Base-by-base conservation (phyloP, 2,329 filamentous ascomycete genomes). In the Arthroderma uncinatum region DNA sequence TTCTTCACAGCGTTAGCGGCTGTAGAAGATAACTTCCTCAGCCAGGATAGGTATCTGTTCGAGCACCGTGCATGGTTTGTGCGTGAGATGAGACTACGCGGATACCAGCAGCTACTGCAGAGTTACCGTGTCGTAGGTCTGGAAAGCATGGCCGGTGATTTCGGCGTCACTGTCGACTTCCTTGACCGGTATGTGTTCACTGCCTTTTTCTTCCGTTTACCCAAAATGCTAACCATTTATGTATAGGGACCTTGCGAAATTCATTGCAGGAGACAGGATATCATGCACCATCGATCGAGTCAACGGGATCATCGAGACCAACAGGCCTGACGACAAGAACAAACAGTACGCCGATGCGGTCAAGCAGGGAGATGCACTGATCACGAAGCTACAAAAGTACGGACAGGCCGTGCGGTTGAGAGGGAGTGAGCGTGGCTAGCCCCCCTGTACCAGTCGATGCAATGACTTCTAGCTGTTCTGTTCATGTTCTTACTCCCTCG, bases 331-430 rank as follows among this genome's bases (percentile, higher is more conserved):
- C 71, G 91, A 95, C 77, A 98, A 98, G 84, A 97, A 97, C 80
- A 96, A 95, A 81, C 93, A 98, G 77, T 98, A 98, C 75, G 87
- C 91, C 66, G 93, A 98, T 66, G 90, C 97, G 37, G 90, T 98
- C 60, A 93, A 93, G 77, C 93, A 97, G 71, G 93, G 93, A 33
- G 93, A 98, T 73, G 88, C 95, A 74, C 80, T 98, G 62, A 97
- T 98, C 71, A 98, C 93, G 58, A 98, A 98, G 80, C 79, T 98
- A 65, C 93, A 98, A 77, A 98, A 98, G 80, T 98, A 98, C 73
- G 93, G 93, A 47, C 93, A 98, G 75, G 87, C 93, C 1, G 93
- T 98, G 62, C 83, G 93, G 68, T 79, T 98, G 74, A 83, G 93
- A 67, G 93, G 93, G 40, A 97, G 92, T 70, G 93, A 98, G 79